Evolutionary conservation across 345 rosid species (phyloP), one percentile per base, ranked within the genome.

Genomic region (Brassica incana): DNA sequence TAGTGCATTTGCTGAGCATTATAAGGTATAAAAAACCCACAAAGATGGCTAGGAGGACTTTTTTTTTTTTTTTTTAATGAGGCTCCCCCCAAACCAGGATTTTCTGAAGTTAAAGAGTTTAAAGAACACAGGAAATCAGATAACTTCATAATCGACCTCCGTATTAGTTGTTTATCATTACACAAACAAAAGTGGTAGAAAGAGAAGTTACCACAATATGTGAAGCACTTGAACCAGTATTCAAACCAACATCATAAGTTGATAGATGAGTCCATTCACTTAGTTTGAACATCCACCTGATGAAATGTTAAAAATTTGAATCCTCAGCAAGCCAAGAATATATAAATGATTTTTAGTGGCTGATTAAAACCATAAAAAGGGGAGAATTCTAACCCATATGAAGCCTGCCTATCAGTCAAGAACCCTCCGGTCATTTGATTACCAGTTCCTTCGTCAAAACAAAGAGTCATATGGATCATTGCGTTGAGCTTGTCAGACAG

Each of bases 381-480:
- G 35, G 27, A 77, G 4, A 69, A 58, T 71, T 62, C 92, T 84
- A 81, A 95, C 99, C 97, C 99, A 80, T 91, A 87, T 59, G 99
- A 90, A 65, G 99, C 99, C 78, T 95, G 90, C 79, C 89, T 92
- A 80, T 92, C 99, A 80, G 99, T 95, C 82, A 95, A 86, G 85
- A 95, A 95, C 63, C 99, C 99, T 80, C 99, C 99, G 0, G 90
- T 92, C 99, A 95, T 73, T 86, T 92, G 94, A 73, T 89, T 91
- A 84, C 99, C 99, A 43, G 97, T 92, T 81, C 99, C 99, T 88
- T 91, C 97, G 64, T 95, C 95, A 65, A 95, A 95, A 85, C 99
- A 95, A 50, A 95, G 90, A 75, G 93, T 91, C 87, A 95, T 77
- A 84, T 95, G 99, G 71, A 95, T 87, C 91, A 95, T 82, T 25